Evolutionary conservation across 768 basidiomycete species (phyloP).

Genomic region (Russula griseocarnosa): DNA sequence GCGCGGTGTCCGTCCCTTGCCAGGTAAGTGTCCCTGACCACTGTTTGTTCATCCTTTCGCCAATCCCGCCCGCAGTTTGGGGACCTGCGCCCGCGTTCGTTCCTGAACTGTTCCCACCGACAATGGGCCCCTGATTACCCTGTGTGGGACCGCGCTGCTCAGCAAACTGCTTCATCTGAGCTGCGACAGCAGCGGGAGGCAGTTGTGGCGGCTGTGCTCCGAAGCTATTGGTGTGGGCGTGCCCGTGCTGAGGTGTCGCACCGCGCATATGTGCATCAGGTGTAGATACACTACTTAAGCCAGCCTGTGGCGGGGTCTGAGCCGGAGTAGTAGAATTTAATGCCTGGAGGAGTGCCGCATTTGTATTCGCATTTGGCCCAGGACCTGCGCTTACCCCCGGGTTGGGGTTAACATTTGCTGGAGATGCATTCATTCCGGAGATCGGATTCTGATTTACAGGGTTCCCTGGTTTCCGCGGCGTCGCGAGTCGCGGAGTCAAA

Average conservation of each 20-base stretch:
- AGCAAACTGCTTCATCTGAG: conserved; percentile 26
- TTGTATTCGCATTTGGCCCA: conserved; percentile 1
- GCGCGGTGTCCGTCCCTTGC: conserved; percentile 23
- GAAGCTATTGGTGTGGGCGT: conserved; percentile 2
- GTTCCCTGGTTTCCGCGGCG: conserved; percentile 6
- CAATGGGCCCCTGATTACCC: background rate
- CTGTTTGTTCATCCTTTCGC: background rate
- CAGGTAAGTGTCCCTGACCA: conserved; percentile 25
- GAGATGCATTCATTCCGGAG: background rate
- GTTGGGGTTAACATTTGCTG: background rate
- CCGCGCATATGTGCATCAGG: conserved; percentile 4
- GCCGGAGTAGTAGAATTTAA: conserved; percentile 9
- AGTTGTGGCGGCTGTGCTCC: conserved; percentile 9
- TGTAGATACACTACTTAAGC: background rate
- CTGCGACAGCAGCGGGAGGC: conserved; percentile 14
- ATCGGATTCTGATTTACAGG: conserved; percentile 9
- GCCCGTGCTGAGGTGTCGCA: conserved; percentile 3
- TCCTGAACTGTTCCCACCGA: conserved; percentile 3
- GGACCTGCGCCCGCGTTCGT: conserved; percentile 2
- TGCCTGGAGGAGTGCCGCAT: conserved; percentile 12
- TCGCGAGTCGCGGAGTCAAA: conserved; percentile 14
- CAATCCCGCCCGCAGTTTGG: background rate
- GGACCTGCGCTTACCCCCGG: background rate
- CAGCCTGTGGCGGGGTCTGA: conserved; percentile 13
- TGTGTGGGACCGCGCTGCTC: conserved; percentile 20